Conservation (phyloP, 805 yeast species). For the Aciculoconidium aculeatum region DNA sequence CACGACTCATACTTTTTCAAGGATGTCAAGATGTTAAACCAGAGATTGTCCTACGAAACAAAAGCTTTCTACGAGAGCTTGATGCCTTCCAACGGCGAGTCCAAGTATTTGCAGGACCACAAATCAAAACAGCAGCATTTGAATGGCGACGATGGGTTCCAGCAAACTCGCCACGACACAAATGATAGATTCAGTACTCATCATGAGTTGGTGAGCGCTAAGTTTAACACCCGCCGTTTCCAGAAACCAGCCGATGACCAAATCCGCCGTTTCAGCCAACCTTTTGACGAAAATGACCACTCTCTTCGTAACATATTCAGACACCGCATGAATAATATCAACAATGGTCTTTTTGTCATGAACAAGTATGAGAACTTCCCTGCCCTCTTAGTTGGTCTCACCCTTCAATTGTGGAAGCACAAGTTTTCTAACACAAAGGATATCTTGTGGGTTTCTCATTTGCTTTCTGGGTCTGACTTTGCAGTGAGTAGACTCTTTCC, state of each 20-base stretch:
- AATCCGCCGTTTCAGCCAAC: no score
- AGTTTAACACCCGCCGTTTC: no score
- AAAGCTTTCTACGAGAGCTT: slow-evolving; percentile 6
- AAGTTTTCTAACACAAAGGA: slow-evolving; percentile 5
- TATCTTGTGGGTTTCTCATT: slow-evolving; percentile 9
- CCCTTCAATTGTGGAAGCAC: slow-evolving; percentile 7
- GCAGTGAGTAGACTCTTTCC: slow-evolving; percentile 7
- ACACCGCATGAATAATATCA: slow-evolving; percentile 1
- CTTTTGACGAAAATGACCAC: no score
- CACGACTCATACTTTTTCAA: slow-evolving; percentile 19
- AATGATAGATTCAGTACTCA: no score
- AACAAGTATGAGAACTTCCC: slow-evolving; percentile 6
- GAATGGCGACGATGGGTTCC: no score
- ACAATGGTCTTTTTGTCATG: slow-evolving; percentile 6
- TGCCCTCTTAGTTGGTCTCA: slow-evolving; percentile 6
- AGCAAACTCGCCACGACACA: no score
- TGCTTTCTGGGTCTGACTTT: slow-evolving; percentile 5
- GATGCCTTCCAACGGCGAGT: slow-evolving; percentile 1
- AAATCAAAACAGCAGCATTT: slow-evolving; percentile 1
- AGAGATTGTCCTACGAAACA: slow-evolving; percentile 2
- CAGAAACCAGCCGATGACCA: no score
- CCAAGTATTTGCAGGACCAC: slow-evolving; percentile 1
- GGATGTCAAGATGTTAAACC: slow-evolving; percentile 12
- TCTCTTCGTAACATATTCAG: slow-evolving; percentile 3
- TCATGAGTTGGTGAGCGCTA: no score